Evolutionary conservation across 1,284 basidiomycete genomes (phyloP), one percentile per base, ranked within the genome.

Genomic region (Takashimella koratensis): DNA sequence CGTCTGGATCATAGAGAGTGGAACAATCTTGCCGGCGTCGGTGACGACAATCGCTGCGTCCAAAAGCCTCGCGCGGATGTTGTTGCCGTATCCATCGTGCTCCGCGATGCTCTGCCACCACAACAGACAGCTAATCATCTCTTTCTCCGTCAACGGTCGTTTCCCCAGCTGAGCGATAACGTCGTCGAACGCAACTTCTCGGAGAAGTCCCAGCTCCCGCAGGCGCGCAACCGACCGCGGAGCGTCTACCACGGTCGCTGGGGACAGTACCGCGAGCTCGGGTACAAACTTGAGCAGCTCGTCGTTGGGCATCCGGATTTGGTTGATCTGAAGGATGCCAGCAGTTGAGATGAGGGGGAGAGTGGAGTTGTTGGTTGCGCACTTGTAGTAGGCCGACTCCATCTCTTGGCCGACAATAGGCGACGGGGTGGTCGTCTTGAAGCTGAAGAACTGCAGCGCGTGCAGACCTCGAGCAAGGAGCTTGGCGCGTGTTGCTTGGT

Each of bases 391-490:
- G 1, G 86, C 84, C 0, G 81, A 77, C 72, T 94, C 88, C 55
- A 96, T 81, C 11, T 85, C 75, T n/a, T 77, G 77, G 0, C 89
- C 86, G n/a, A 98, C 89, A 46, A 89, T 83, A 1, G 84, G 74
- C 0, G 90, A 92, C 0, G 95, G 96, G 0, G 93, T 94, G 0
- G 93, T 94, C 0, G 81, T 77, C 59, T 86, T 81, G 74, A 91
- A 96, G 1, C 87, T 87, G 79, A 97, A 92, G 77, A 98, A 92
- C 59, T 85, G 86, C 58, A 98, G 80, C 4, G 86, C 83, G 65
- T 98, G 94, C 13, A 94, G 77, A 10, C 86, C 87, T 10, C 86
- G 82, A 20, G 76, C 75, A n/a, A 71, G n/a, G 76, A 81, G 36
- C 77, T 80, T 30, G 79, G 77, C 85, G 83, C 88, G 30, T 82